A percentile compares a stretch with the other conserved stretches of the same genome.
Evolutionary conservation across 75 land plant genomes (phyloP).

Genomic region (Cryptomeria japonica): DNA sequence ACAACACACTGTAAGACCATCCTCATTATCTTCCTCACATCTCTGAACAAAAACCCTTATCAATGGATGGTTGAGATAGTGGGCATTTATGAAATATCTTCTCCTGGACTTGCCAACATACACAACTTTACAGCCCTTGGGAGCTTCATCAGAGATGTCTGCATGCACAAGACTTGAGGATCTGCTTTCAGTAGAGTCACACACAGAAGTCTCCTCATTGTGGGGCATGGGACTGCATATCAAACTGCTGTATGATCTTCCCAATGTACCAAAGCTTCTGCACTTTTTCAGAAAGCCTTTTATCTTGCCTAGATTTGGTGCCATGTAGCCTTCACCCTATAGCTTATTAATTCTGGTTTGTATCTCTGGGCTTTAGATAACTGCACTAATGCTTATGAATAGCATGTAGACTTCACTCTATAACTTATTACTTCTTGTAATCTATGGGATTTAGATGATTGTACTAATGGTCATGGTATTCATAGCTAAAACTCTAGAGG

Average conservation of each 20-base stretch:
- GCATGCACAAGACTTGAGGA: background rate
- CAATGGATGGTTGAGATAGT: constrained; percentile 48
- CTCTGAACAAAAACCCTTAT: constrained; percentile 28
- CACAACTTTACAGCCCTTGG: constrained; percentile 10
- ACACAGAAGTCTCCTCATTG: background rate
- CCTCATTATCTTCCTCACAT: constrained; percentile 9
- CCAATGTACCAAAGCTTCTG: background rate
- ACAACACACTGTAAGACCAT: constrained; percentile 43
- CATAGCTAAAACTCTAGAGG: too few species aligned
- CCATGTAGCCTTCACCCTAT: background rate
- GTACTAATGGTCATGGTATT: too few species aligned
- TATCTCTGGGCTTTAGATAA: too few species aligned
- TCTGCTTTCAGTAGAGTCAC: background rate
- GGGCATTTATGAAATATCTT: constrained; percentile 41
- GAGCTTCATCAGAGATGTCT: background rate
- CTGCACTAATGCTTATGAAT: too few species aligned
- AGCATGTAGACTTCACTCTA: background rate
- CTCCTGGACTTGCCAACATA: constrained; percentile 44
- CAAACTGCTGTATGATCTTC: background rate
- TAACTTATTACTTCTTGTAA: background rate
- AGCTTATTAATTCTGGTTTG: background rate
- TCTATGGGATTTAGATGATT: too few species aligned
- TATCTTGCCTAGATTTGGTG: background rate
- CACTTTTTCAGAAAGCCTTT: background rate
- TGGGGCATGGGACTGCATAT: background rate